Percentiles rank a stretch among this genome's conserved stretches.
These are phyloP conservation scores for Talaromyces albobiverticillius DNA, from an alignment of 2,329 filamentous ascomycete genomes.

Conservation along the genomic window DNA sequence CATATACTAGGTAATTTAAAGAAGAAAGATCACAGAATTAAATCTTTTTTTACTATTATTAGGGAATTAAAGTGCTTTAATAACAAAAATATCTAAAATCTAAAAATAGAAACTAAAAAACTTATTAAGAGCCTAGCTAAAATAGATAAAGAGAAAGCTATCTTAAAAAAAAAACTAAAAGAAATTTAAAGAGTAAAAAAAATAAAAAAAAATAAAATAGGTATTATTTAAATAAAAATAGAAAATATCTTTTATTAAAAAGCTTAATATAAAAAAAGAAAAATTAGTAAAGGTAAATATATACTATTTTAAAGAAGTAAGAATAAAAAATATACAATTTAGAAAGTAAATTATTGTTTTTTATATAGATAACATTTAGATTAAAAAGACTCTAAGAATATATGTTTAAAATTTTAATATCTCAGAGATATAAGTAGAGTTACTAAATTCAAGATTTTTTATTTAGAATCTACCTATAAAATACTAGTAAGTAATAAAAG, in stretches of 20 bases:
- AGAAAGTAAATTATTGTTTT: not conserved
- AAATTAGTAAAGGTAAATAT: not conserved
- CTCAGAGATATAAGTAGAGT: not conserved
- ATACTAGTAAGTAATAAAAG: conserved; percentile 4
- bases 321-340: not conserved
- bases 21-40: too few relatives aligned
- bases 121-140: too few relatives aligned
- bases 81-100: too few relatives aligned
- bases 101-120: too few relatives aligned
- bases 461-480: not conserved
- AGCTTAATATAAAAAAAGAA: conserved; percentile 2
- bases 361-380: not conserved
- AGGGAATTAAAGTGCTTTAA: too few relatives aligned
- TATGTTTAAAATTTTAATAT: not conserved
- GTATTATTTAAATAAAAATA: not conserved
- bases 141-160: too few relatives aligned
- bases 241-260: not conserved
- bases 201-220: conserved; percentile 1
- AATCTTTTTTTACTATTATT: too few relatives aligned
- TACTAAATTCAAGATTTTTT: conserved; percentile 1
- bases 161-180: not conserved
- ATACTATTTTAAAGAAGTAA: not conserved
- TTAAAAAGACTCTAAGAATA: conserved; percentile 1
- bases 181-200: not conserved
- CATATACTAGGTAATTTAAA: too few relatives aligned